Conservation (phyloP, 2,329 filamentous ascomycete species). For the Thelonectria discophora region DNA sequence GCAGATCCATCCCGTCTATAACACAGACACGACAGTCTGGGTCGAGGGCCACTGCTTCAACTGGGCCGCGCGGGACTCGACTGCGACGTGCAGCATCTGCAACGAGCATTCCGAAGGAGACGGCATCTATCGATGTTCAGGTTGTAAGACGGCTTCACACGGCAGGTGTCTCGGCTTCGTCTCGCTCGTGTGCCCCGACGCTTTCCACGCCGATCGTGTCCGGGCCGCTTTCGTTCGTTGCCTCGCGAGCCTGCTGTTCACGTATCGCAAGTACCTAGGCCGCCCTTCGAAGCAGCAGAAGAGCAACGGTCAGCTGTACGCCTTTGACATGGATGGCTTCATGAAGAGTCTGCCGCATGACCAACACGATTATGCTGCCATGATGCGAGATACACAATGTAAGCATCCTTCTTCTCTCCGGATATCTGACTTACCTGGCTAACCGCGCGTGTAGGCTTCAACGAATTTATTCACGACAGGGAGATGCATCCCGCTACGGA, state of each 20-base stretch:
- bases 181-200: slow-evolving; percentile 69
- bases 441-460: slow-evolving; percentile 59
- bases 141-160: slow-evolving; percentile 68
- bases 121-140: slow-evolving; percentile 77
- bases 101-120: slow-evolving; percentile 78
- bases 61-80: slow-evolving; percentile 67
- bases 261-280: slow-evolving; percentile 70
- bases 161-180: slow-evolving; percentile 69
- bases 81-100: slow-evolving; percentile 75
- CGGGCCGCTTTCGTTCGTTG: slow-evolving; percentile 72
- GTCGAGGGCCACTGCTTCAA: slow-evolving; percentile 85
- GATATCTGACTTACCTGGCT: slow-evolving; percentile 5
- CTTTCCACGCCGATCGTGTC: slow-evolving; percentile 69
- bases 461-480: slow-evolving; percentile 85
- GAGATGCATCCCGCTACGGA: slow-evolving; percentile 71
- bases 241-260: slow-evolving; percentile 72
- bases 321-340: slow-evolving; percentile 73
- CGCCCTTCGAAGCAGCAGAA: slow-evolving; percentile 69
- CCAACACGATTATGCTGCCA: slow-evolving; percentile 69
- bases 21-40: slow-evolving; percentile 83
- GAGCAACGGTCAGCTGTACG: slow-evolving; percentile 66
- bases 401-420: slow-evolving; percentile 39
- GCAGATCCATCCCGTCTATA: slow-evolving; percentile 79
- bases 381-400: slow-evolving; percentile 75
- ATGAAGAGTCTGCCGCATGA: slow-evolving; percentile 71